phyloP scores from a whole-genome alignment of 371 early-diverging fungal species.

The Mucor racemosus region DNA sequence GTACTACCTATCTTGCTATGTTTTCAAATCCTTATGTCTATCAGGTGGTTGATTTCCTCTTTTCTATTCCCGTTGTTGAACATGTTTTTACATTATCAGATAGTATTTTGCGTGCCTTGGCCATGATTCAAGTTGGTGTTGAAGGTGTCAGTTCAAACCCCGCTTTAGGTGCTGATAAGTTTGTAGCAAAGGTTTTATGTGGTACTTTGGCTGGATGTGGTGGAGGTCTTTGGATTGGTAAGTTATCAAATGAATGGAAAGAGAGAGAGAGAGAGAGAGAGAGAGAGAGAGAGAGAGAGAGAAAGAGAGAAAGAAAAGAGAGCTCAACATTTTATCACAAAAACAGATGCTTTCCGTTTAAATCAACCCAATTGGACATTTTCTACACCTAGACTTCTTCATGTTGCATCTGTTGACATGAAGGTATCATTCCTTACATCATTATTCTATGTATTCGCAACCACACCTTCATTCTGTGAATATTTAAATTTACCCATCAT shows the following conservation, averaged over 20 bases:
- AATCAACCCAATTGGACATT: constrained; percentile 50
- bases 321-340: not conserved
- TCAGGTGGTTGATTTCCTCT: constrained; percentile 36
- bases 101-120: constrained; percentile 48
- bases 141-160: constrained; percentile 54
- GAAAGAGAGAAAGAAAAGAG: not conserved
- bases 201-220: constrained; percentile 63
- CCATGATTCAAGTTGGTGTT: constrained; percentile 56
- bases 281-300: not conserved
- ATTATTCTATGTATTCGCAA: constrained; percentile 42
- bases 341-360: constrained; percentile 50
- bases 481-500: constrained; percentile 30
- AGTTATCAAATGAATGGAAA: not conserved
- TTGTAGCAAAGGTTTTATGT: constrained; percentile 57
- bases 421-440: constrained; percentile 40
- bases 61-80: constrained; percentile 46
- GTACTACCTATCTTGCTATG: constrained; percentile 46
- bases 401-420: constrained; percentile 44
- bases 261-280: not conserved
- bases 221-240: constrained; percentile 60
- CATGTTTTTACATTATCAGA: constrained; percentile 55
- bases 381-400: constrained; percentile 46
- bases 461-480: constrained; percentile 30
- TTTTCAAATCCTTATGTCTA: constrained; percentile 43
- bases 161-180: constrained; percentile 44